Base-by-base conservation (phyloP, 2,329 filamentous ascomycete genomes). In the Botrytis paeoniae region DNA sequence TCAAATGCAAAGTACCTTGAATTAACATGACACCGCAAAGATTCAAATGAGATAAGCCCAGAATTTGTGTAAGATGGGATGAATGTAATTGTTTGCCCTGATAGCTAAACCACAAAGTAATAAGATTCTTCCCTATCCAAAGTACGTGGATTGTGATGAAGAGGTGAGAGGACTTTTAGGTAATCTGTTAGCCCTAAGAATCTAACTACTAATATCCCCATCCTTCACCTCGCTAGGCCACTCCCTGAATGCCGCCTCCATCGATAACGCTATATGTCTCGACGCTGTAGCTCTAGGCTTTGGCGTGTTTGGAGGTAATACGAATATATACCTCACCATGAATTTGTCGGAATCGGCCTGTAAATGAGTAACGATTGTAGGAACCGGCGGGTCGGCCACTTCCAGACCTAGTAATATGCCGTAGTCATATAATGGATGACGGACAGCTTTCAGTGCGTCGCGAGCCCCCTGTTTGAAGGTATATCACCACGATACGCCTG, bases 341-440 rank as follows among this genome's bases (percentile, higher is more conserved):
- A 32, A 43, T 4, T 20, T 43, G n/a, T 48, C 61, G 25, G 61
- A 16, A 45, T 43, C 25, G 41, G 43, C n/a, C 12, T n/a, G 9
- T 37, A 7, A 25, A 9, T 25, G 35, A 45, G n/a, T n/a, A 16
- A 64, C 39, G 2, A 29, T 64, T n/a, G 1, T 32, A 14, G 20
- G 16, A 41, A 20, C 39, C 12, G 29, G 37, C 20, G n/a, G 6
- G 9, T 20, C 29, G 39, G 63, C 63, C 8, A 65, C 63, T 25
- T 65, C 63, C n/a, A 65, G 63, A 8, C 41, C 63, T n/a, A 65
- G 43, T 65, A 65, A 29, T 22, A 65, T 29, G 22, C 63, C 63
- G 12, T 65, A 7, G 18, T 65, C 43, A 45, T 35, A 22, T 25
- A 65, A 29, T 18, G 63, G 63, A 35, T 65, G 63, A 48, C 9